Evolutionary conservation across 225 moss, liverwort and hornwort genomes (phyloP).

Genomic region (Anthoceros angustus): DNA sequence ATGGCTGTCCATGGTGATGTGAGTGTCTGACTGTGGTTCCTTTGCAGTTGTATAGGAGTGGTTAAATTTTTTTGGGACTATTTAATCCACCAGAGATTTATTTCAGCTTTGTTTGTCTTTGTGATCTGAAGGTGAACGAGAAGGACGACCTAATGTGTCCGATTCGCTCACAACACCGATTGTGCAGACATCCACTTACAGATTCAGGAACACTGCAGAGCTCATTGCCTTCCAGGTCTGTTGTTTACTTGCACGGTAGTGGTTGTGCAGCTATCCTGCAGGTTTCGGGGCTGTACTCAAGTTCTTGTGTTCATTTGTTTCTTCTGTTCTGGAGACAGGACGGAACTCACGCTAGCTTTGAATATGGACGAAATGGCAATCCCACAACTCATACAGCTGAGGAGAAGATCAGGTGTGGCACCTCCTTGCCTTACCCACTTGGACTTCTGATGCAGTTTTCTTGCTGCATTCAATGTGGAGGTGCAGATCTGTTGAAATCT

Average conservation of each 20-base stretch:
- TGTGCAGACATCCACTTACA: constrained; percentile 91
- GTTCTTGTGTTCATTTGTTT: not conserved
- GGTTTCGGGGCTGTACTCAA: no score
- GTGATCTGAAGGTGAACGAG: constrained; percentile 57
- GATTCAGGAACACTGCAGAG: constrained; percentile 84
- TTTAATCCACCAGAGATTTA: no score
- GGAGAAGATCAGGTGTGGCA: constrained; percentile 78
- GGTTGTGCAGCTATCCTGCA: no score
- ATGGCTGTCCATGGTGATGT: no score
- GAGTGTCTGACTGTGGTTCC: no score
- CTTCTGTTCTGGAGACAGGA: constrained; percentile 28
- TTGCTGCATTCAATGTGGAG: not conserved
- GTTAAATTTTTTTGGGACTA: no score
- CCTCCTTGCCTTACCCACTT: not conserved
- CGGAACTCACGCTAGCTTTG: constrained; percentile 74
- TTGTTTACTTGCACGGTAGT: not conserved
- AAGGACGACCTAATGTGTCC: constrained; percentile 45
- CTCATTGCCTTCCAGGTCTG: constrained; percentile 87
- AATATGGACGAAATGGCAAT: constrained; percentile 96
- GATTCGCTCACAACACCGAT: constrained; percentile 94
- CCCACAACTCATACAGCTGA: constrained; percentile 86
- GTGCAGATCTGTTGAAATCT: not conserved
- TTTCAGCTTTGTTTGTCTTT: not conserved
- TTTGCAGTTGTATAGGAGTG: no score
- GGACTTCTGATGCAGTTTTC: not conserved